phyloP scores from a whole-genome alignment of 2,329 filamentous ascomycete species.

The Fusarium nygamai region DNA sequence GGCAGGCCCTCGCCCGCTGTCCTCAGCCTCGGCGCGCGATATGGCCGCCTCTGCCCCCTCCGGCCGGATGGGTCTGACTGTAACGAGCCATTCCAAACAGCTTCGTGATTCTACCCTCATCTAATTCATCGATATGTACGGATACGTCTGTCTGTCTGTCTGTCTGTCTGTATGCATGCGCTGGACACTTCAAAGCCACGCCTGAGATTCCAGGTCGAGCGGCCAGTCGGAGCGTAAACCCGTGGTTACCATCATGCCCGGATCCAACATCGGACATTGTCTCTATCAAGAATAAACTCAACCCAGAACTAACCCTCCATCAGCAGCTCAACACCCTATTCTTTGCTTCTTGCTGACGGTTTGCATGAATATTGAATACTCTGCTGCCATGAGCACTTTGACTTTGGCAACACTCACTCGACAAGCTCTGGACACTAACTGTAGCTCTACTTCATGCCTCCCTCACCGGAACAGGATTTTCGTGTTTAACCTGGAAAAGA shows the following conservation, averaged over 20 bases:
- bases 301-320: constrained; percentile 16
- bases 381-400: neutral
- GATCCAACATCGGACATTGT: constrained; percentile 18
- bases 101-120: constrained; percentile 5
- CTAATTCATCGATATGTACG: neutral
- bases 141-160: neutral
- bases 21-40: constrained; percentile 15
- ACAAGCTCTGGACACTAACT: neutral
- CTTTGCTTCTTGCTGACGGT: constrained; percentile 5
- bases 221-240: constrained; percentile 22
- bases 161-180: neutral
- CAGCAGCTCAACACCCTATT: constrained; percentile 24
- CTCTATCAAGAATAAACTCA: constrained; percentile 27
- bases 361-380: constrained; percentile 18
- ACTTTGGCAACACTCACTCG: neutral
- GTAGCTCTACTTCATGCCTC: neutral
- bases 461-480: constrained; percentile 8
- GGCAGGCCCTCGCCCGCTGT: neutral
- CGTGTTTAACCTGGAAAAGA: neutral
- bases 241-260: constrained; percentile 14
- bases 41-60: neutral
- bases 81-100: constrained; percentile 2
- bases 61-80: constrained; percentile 12
- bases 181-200: constrained; percentile 12
- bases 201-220: constrained; percentile 3